phyloP scores from a whole-genome alignment of 1,284 basidiomycete species.

The Cutaneotrichosporon arboriforme region DNA sequence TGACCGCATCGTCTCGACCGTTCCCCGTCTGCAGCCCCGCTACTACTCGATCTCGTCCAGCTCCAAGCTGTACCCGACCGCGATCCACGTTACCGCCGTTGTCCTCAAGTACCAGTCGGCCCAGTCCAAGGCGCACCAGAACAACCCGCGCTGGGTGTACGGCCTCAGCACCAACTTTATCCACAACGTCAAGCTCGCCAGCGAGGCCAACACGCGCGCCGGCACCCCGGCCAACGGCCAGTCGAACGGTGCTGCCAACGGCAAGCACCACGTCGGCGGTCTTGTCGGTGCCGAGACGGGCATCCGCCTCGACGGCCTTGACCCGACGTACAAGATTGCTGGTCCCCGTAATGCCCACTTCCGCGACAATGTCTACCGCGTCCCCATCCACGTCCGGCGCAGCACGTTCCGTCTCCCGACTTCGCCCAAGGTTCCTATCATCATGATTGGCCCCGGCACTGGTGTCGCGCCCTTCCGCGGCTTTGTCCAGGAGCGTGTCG shows the following conservation, averaged over 20 bases:
- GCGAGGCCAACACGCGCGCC: constrained; percentile 49
- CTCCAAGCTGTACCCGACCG: constrained; percentile 79
- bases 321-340: constrained; percentile 74
- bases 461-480: constrained; percentile 98
- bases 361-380: constrained; percentile 63
- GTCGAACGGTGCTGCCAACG: background rate
- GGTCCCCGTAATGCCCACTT: constrained; percentile 81
- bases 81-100: constrained; percentile 92
- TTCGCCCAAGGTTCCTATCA: constrained; percentile 93
- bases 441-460: constrained; percentile 98
- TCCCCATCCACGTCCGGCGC: constrained; percentile 88
- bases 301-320: constrained; percentile 12
- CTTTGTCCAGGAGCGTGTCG: constrained; percentile 95
- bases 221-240: constrained; percentile 26
- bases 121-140: constrained; percentile 53
- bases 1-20: constrained; percentile 87
- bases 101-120: constrained; percentile 82
- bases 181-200: constrained; percentile 77
- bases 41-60: constrained; percentile 99
- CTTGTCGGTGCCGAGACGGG: constrained; percentile 11
- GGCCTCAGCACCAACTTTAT: constrained; percentile 89
- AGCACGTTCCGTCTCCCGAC: constrained; percentile 96
- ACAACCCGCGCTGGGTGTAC: constrained; percentile 57
- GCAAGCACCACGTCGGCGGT: constrained; percentile 3
- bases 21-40: constrained; percentile 88